Evolutionary conservation across 331 rosid species (phyloP), one percentile per base, ranked within the genome.

Genomic region (Ulmus americana): DNA sequence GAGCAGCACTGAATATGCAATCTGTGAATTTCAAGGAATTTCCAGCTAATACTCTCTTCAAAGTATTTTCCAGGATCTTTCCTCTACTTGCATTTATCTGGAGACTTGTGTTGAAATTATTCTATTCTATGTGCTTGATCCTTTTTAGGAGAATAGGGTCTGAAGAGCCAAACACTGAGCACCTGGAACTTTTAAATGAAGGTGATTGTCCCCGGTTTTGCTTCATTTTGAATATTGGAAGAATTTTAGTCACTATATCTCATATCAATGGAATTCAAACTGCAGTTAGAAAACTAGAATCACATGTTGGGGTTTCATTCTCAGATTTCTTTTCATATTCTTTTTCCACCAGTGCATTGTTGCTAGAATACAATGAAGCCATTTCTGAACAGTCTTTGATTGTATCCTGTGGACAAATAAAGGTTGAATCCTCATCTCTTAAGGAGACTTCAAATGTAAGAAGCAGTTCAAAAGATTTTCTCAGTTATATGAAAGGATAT

Each of bases 371-470:
- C 51, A 59, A 65, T 16, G 70, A 77, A 54, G 84, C 79, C 55
- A 75, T 78, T 56, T 84, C 83, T 71, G 86, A 83, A 67, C 86
- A 85, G 78, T 77, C 86, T 67, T 54, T 81, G 69, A 77, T 81
- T 72, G 22, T 89, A 41, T 92, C 96, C 39, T 86, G 91, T 75
- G 95, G 94, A 63, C 72, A 85, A 63, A 49, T 87, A 72, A 83
- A 77, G 71, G 86, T 85, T 68, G 75, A 71, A 66, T 65, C 80
- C 65, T 45, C 81, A 55, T 80, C 89, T 70, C 69, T 75, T 56
- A 16, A 51, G 71, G 65, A 63, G 55, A 74, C 77, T 53, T 54
- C 78, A 40, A 7, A 15, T 10, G 52, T 49, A 79, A 70, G 72
- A 2, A 28, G 59, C 67, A 53, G 57, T 70, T 65, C 80, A 56